Conservation (phyloP, 495 filamentous ascomycete species). For the Lasiosphaeris hirsuta region DNA sequence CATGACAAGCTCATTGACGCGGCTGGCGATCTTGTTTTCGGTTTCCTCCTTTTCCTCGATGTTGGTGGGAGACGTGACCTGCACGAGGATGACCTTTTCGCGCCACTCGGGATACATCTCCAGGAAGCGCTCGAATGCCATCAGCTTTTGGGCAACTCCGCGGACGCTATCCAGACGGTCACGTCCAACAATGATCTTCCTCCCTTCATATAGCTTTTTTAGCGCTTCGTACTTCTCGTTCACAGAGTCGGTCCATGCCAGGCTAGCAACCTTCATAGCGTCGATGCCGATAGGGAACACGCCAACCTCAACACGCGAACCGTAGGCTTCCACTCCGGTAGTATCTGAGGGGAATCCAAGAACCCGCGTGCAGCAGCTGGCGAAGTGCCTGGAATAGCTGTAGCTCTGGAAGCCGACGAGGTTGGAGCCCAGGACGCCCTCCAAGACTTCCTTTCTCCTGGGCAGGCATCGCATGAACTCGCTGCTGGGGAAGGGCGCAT, state of each 20-base stretch:
- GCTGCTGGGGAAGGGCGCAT: constrained; percentile 90
- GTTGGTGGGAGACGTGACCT: constrained; percentile 85
- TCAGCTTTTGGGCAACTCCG: constrained; percentile 87
- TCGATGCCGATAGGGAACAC: constrained; percentile 92
- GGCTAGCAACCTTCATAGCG: constrained; percentile 62
- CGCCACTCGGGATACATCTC: constrained; percentile 84
- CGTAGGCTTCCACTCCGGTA: constrained; percentile 82
- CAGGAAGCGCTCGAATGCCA: constrained; percentile 87
- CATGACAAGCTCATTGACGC: constrained; percentile 81
- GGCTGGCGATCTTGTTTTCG: constrained; percentile 71
- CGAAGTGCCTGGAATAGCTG: constrained; percentile 88
- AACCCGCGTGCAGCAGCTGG: constrained; percentile 85
- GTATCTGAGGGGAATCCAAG: constrained; percentile 77
- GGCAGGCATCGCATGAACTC: constrained; percentile 87
- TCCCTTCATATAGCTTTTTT: constrained; percentile 68
- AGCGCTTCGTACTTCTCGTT: constrained; percentile 67
- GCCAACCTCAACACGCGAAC: constrained; percentile 80
- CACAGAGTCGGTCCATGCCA: constrained; percentile 63
- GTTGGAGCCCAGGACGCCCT: constrained; percentile 83
- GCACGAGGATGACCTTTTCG: constrained; percentile 88
- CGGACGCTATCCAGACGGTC: constrained; percentile 86
- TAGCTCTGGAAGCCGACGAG: constrained; percentile 91
- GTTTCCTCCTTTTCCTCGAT: constrained; percentile 67
- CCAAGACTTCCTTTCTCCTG: constrained; percentile 79
- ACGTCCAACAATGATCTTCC: constrained; percentile 91